Conservation (phyloP, 2,329 filamentous ascomycete genomes). For the Phaeosphaeriaceae sp. region DNA sequence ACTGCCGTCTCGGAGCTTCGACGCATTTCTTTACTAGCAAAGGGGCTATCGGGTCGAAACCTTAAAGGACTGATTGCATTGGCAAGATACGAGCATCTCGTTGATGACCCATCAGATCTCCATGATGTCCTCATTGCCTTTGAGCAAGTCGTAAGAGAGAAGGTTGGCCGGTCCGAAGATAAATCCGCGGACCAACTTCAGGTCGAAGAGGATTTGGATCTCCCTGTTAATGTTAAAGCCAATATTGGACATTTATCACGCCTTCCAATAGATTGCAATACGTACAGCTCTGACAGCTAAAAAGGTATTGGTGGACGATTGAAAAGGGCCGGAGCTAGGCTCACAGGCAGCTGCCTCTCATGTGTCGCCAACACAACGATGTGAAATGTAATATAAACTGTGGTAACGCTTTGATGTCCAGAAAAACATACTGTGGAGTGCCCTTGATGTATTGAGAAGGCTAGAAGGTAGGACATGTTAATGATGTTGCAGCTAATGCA, state of each 20-base stretch:
- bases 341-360: too few relatives aligned
- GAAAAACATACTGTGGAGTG: too few relatives aligned
- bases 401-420: too few relatives aligned
- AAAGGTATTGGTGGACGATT: background rate
- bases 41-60: slow-evolving; percentile 26
- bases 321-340: too few relatives aligned
- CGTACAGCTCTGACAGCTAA: background rate
- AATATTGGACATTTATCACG: background rate
- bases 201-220: too few relatives aligned
- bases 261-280: background rate
- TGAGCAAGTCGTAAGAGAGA: slow-evolving; percentile 5
- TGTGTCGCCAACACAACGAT: too few relatives aligned
- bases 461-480: too few relatives aligned
- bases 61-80: slow-evolving; percentile 22
- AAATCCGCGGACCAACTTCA: too few relatives aligned
- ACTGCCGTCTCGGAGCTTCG: slow-evolving; percentile 39
- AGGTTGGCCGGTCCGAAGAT: background rate
- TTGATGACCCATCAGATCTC: slow-evolving; percentile 19
- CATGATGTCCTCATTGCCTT: slow-evolving; percentile 20
- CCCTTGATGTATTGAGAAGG: too few relatives aligned
- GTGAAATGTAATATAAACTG: too few relatives aligned
- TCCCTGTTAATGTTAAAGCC: background rate
- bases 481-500: background rate
- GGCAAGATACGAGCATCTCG: slow-evolving; percentile 21
- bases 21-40: slow-evolving; percentile 32